These are phyloP conservation scores for Cucumis melo DNA, from an alignment of 306 rosid genomes.

Conservation along the genomic window DNA sequence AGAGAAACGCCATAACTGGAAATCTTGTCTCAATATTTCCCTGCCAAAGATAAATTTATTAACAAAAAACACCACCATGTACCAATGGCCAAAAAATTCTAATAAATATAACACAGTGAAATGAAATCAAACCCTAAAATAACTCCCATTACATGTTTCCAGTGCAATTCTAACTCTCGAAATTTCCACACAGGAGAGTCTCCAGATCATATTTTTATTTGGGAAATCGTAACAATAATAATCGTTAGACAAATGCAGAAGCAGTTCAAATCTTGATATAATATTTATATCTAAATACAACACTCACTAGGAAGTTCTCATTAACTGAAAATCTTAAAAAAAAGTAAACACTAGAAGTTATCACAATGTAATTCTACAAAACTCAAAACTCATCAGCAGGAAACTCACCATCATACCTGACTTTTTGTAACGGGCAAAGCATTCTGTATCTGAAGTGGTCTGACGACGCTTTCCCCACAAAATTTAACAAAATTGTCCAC, in stretches of 20 bases:
- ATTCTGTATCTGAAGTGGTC: conserved; percentile 11
- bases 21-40: conserved; percentile 24
- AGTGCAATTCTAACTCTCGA: not conserved
- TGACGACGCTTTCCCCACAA: conserved; percentile 9
- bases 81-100: not conserved
- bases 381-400: conserved; percentile 2
- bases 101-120: conserved; percentile 3
- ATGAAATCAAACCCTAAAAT: not conserved
- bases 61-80: not conserved
- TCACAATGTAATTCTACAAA: not conserved
- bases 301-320: not conserved
- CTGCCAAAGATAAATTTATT: conserved; percentile 23
- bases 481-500: conserved; percentile 24
- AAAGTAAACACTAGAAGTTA: not conserved
- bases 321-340: not conserved
- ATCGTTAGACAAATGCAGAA: not conserved
- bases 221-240: not conserved
- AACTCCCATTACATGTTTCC: not conserved
- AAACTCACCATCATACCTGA: conserved; percentile 91
- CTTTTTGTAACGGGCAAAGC: conserved; percentile 30
- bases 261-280: not conserved
- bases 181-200: not conserved
- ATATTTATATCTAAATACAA: not conserved
- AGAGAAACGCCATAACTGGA: conserved; percentile 36
- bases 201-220: not conserved